These are phyloP conservation scores for Aspergillus intermedius DNA, from an alignment of 2,329 filamentous ascomycete species.

Conservation along the genomic window DNA sequence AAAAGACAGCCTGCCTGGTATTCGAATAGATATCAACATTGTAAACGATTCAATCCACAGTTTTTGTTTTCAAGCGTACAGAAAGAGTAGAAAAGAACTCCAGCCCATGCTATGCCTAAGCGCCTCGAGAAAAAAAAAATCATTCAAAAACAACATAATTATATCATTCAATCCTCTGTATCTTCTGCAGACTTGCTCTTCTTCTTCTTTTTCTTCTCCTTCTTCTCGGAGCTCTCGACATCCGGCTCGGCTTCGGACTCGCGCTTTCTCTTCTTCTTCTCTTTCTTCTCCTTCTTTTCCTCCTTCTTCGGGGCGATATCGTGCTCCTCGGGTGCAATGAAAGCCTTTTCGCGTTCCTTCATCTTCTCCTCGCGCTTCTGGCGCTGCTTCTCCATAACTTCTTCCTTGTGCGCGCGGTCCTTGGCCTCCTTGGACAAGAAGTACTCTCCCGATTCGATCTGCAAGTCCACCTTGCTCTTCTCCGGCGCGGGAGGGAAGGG, in stretches of 20 bases:
- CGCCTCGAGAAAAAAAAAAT: slow-evolving; percentile 16
- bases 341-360: slow-evolving; percentile 77
- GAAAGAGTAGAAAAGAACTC: slow-evolving; percentile 22
- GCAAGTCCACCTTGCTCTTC: slow-evolving; percentile 97
- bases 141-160: slow-evolving; percentile 7
- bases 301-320: slow-evolving; percentile 45
- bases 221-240: slow-evolving; percentile 43
- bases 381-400: slow-evolving; percentile 76
- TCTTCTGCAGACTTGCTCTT: slow-evolving; percentile 29
- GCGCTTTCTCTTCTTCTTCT: slow-evolving; percentile 39
- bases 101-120: slow-evolving; percentile 34
- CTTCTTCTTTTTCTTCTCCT: slow-evolving; percentile 54
- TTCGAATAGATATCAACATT: background rate
- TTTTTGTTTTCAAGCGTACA: slow-evolving; percentile 5
- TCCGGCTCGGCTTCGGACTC: slow-evolving; percentile 30
- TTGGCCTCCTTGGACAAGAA: slow-evolving; percentile 91
- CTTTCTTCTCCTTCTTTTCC: slow-evolving; percentile 38
- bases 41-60: background rate
- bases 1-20: background rate
- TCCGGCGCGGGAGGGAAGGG: slow-evolving; percentile 94
- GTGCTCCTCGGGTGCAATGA: slow-evolving; percentile 76
- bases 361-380: slow-evolving; percentile 83
- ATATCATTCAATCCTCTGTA: slow-evolving; percentile 14
- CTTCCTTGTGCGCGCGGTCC: slow-evolving; percentile 72
- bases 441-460: slow-evolving; percentile 97